Conservation (phyloP, 192 early-diverging fungal genomes). For the Funneliformis mosseae region DNA sequence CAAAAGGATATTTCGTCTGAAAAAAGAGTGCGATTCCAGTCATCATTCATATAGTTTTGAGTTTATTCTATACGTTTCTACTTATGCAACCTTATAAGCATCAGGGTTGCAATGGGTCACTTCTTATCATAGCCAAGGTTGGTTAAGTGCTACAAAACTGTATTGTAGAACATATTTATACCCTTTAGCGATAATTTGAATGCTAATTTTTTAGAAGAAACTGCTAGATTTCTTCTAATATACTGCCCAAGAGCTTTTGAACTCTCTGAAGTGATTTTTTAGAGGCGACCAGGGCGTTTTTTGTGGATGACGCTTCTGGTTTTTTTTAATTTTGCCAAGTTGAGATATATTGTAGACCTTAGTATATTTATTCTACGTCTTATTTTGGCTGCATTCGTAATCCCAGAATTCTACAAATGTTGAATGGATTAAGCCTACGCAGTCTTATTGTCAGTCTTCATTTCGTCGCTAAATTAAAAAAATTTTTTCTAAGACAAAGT, state of each 20-base stretch:
- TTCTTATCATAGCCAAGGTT: not conserved
- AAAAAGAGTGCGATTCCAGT: constrained; percentile 17
- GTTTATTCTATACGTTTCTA: not conserved
- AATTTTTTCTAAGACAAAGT: too few species aligned
- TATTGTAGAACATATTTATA: not conserved
- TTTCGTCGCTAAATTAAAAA: too few species aligned
- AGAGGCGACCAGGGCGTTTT: constrained; percentile 7
- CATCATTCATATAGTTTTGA: not conserved
- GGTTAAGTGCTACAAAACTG: not conserved
- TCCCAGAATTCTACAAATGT: too few species aligned
- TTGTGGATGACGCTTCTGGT: not conserved
- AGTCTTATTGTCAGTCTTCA: too few species aligned
- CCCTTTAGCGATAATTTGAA: constrained; percentile 3
- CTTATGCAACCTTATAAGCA: not conserved
- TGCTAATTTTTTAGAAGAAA: not conserved
- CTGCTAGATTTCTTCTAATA: constrained; percentile 15
- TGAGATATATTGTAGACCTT: too few species aligned
- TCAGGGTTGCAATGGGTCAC: not conserved
- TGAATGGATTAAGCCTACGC: too few species aligned
- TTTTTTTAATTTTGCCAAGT: not conserved
- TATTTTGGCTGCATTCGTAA: too few species aligned
- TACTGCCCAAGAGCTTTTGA: not conserved
- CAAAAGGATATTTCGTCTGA: constrained; percentile 10
- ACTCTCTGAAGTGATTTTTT: not conserved
- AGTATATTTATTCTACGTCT: too few species aligned